phyloP scores from a whole-genome alignment of 169 alveolate species.

The Amoebophrya sp. region DNA sequence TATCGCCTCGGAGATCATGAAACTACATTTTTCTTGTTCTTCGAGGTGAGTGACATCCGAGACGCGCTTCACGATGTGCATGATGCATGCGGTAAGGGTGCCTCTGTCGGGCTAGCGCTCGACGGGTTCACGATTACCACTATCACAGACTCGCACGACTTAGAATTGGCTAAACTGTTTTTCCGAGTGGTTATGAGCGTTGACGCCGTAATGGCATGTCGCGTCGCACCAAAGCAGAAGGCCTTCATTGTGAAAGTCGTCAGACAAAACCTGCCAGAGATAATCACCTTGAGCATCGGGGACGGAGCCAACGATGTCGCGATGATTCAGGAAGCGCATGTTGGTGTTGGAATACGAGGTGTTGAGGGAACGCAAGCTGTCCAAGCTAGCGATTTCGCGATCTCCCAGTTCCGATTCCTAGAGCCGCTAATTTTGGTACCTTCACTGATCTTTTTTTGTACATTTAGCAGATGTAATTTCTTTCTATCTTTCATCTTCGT shows the following conservation, averaged over 20 bases:
- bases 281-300: slow-evolving; percentile 45
- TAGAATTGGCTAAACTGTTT: neutral
- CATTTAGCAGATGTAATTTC: too few species aligned
- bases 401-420: slow-evolving; percentile 66
- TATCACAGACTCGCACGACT: neutral
- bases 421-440: slow-evolving; percentile 62
- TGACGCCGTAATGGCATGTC: slow-evolving; percentile 80
- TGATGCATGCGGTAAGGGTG: neutral
- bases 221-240: slow-evolving; percentile 95
- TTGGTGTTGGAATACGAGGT: slow-evolving; percentile 93
- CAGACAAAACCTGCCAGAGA: slow-evolving; percentile 39
- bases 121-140: neutral
- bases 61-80: neutral
- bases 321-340: slow-evolving; percentile 94
- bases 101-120: neutral
- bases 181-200: neutral
- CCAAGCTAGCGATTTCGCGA: slow-evolving; percentile 65
- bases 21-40: too few species aligned
- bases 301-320: slow-evolving; percentile 98
- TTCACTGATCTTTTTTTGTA: too few species aligned
- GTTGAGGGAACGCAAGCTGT: slow-evolving; percentile 88
- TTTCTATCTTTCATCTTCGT: too few species aligned
- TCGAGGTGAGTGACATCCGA: neutral
- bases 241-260: slow-evolving; percentile 75
- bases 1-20: too few species aligned